A percentile compares a stretch with the other conserved stretches of the same genome.
phyloP scores from a whole-genome alignment of 2,329 filamentous ascomycete species.

The Botrytis porri region DNA sequence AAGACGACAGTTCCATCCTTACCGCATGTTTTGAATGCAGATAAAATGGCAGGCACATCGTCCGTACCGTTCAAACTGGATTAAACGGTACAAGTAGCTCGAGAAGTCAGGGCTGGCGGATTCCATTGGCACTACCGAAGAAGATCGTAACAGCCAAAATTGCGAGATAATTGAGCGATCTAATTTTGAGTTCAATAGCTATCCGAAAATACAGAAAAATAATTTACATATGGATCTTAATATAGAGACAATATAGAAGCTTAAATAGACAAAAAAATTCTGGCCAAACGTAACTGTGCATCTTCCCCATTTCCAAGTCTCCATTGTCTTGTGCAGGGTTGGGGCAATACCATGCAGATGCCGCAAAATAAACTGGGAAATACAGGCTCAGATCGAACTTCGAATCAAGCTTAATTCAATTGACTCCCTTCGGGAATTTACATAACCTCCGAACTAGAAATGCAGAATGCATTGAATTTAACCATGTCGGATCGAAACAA shows the following conservation, averaged over 20 bases:
- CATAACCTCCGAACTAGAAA: neutral
- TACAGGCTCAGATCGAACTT: neutral
- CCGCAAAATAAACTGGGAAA: neutral
- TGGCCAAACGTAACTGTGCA: neutral
- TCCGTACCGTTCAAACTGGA: conserved; percentile 8
- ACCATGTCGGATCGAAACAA: neutral
- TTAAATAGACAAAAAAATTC: neutral
- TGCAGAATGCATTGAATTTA: neutral
- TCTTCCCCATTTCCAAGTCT: neutral
- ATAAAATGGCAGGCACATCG: conserved; percentile 41
- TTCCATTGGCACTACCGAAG: neutral
- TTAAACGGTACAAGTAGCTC: conserved; percentile 7
- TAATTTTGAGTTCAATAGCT: neutral
- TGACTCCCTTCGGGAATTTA: neutral
- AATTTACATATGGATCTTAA: neutral
- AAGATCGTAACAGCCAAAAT: neutral
- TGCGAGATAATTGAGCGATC: neutral
- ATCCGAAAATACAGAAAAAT: neutral
- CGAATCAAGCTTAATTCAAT: neutral
- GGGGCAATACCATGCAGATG: too few relatives aligned
- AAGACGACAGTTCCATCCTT: conserved; percentile 44
- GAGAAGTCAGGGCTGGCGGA: neutral
- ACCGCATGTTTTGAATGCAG: conserved; percentile 44
- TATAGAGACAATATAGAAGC: neutral
- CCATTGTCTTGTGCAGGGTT: neutral